phyloP scores from a whole-genome alignment of 805 yeast species.

The Torulaspora indica region DNA sequence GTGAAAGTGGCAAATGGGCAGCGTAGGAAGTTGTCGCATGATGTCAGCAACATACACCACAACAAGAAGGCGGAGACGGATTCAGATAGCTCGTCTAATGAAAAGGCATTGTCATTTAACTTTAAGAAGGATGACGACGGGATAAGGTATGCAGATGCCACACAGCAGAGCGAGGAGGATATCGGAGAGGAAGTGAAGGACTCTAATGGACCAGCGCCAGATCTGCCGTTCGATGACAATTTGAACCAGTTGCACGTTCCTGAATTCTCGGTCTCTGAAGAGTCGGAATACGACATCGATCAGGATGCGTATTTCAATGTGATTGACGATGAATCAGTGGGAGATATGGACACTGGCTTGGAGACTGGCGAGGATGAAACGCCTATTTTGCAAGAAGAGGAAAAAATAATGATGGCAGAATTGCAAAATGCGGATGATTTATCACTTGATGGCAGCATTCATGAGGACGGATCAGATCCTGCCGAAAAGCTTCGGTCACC shows the following conservation, averaged over 20 bases:
- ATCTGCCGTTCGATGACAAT: conserved; percentile 8
- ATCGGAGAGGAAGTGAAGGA: conserved; percentile 24
- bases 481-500: conserved; percentile 19
- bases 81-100: conserved; percentile 11
- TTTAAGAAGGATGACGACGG: conserved; percentile 29
- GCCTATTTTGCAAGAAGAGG: conserved; percentile 33
- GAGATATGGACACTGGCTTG: conserved; percentile 31
- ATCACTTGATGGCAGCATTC: conserved; percentile 35
- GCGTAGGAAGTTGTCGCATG: conserved; percentile 1
- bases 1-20: conserved; percentile 8
- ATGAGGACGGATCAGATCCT: conserved; percentile 33
- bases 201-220: conserved; percentile 11
- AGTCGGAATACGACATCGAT: conserved; percentile 35
- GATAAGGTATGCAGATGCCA: conserved; percentile 38
- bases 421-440: conserved; percentile 32
- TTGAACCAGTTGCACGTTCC: conserved; percentile 30
- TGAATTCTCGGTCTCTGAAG: conserved; percentile 32
- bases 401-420: conserved; percentile 31
- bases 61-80: conserved; percentile 38
- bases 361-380: conserved; percentile 35
- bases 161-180: conserved; percentile 37
- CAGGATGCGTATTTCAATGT: conserved; percentile 33
- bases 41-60: conserved; percentile 36
- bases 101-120: conserved; percentile 27
- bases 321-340: conserved; percentile 32